A percentile compares a stretch with the other conserved stretches of the same genome.
phyloP scores from a whole-genome alignment of 345 rosid species.

The Citrus cavaleriei region DNA sequence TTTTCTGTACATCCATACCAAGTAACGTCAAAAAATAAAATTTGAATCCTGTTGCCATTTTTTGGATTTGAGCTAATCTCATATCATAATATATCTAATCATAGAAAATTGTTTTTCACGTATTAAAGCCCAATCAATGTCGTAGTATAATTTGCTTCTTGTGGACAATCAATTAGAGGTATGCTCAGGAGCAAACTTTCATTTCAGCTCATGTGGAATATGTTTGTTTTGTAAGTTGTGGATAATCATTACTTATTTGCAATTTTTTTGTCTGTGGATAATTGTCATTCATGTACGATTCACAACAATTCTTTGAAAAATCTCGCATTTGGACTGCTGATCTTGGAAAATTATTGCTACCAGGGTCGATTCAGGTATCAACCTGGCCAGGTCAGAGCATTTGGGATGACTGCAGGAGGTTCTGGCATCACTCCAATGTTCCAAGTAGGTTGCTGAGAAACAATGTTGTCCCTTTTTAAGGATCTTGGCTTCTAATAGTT shows the following conservation, averaged over 20 bases:
- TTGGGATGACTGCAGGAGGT: slow-evolving; percentile 98
- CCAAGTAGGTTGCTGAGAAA: slow-evolving; percentile 51
- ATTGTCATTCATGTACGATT: background rate
- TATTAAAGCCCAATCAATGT: background rate
- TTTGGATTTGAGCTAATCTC: background rate
- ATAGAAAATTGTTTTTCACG: background rate
- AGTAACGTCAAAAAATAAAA: background rate
- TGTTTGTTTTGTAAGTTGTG: background rate
- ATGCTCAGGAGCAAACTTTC: slow-evolving; percentile 6
- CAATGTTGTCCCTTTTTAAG: background rate
- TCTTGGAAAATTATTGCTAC: slow-evolving; percentile 10
- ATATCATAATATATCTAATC: too few relatives aligned
- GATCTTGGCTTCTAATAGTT: background rate
- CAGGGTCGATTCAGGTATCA: slow-evolving; percentile 96
- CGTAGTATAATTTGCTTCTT: background rate
- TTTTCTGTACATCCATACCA: background rate
- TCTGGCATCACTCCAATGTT: slow-evolving; percentile 99
- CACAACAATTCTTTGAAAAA: background rate
- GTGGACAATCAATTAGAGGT: background rate
- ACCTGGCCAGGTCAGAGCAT: slow-evolving; percentile 84
- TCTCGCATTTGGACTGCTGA: background rate
- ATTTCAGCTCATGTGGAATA: background rate
- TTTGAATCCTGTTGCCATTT: background rate
- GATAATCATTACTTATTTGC: background rate
- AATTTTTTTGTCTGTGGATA: background rate